Percentiles rank a stretch among this genome's conserved stretches.
phyloP scores from a whole-genome alignment of 192 early-diverging fungal genomes.

The Geranomyces variabilis region DNA sequence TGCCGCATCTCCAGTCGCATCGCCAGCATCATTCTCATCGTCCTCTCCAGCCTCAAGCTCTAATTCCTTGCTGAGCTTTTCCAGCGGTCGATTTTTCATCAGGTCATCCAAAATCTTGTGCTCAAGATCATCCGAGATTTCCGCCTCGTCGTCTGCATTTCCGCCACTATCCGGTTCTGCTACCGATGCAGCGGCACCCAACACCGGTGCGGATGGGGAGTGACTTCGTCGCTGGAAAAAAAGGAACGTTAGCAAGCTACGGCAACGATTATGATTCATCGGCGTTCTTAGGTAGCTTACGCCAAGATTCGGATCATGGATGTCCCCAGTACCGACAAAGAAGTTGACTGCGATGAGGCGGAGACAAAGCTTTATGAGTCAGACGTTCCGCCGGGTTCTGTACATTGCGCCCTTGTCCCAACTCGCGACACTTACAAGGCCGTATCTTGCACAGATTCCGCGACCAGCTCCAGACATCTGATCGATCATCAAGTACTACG shows the following conservation, averaged over 20 bases:
- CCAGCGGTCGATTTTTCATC: slow-evolving; percentile 29
- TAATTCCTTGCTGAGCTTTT: slow-evolving; percentile 26
- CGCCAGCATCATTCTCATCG: neutral
- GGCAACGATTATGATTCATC: too few species aligned
- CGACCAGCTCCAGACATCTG: slow-evolving; percentile 92
- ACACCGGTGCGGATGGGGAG: neutral
- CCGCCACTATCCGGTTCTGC: neutral
- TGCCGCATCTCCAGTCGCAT: neutral
- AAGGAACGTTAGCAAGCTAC: neutral
- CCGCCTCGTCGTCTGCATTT: neutral
- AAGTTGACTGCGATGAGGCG: slow-evolving; percentile 72
- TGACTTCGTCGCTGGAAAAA: neutral
- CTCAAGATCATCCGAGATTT: slow-evolving; percentile 14
- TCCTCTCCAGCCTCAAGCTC: neutral
- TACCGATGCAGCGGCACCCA: neutral
- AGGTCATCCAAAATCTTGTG: slow-evolving; percentile 25
- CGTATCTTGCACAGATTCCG: slow-evolving; percentile 86
- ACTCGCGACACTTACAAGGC: slow-evolving; percentile 69
- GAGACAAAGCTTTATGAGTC: neutral
- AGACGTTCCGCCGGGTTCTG: neutral
- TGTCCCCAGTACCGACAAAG: slow-evolving; percentile 94
- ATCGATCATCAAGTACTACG: slow-evolving; percentile 92
- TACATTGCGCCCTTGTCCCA: neutral
- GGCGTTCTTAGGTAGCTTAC: neutral
- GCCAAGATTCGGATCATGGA: slow-evolving; percentile 63